Evolutionary conservation across 225 moss, liverwort and hornwort species (phyloP).

Genomic region (Sphagnum tenellum): DNA sequence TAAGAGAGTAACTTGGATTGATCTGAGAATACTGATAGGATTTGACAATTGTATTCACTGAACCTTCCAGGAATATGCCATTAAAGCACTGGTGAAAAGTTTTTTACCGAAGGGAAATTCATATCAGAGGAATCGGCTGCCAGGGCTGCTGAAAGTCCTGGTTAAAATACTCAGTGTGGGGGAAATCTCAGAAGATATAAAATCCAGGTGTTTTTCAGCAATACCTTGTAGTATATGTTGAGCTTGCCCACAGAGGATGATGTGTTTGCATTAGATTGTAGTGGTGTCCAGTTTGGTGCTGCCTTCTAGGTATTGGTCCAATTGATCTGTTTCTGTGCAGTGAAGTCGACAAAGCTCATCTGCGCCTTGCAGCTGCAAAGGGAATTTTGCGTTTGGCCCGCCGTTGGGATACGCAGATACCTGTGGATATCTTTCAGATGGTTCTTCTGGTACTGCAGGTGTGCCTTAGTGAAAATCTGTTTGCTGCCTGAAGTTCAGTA

Average conservation of each 20-base stretch:
- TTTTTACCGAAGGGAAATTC: conserved; percentile 83
- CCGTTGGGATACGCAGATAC: conserved; percentile 90
- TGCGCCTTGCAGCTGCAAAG: conserved; percentile 92
- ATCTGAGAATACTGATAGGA: too few species aligned
- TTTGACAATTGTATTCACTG: too few species aligned
- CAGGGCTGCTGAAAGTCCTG: conserved; percentile 68
- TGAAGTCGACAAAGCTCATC: conserved; percentile 80
- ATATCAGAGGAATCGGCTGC: conserved; percentile 73
- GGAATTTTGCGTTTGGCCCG: conserved; percentile 76
- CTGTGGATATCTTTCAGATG: conserved; percentile 61
- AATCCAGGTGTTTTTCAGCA: conserved; percentile 54
- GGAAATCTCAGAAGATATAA: conserved; percentile 84
- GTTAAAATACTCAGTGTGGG: conserved; percentile 76
- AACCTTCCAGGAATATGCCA: conserved; percentile 61
- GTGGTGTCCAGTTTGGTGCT: background rate
- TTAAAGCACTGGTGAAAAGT: conserved; percentile 90
- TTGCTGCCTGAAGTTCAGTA: conserved; percentile 2
- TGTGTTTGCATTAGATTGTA: background rate
- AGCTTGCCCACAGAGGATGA: background rate
- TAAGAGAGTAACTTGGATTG: too few species aligned
- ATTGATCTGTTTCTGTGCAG: conserved; percentile 20
- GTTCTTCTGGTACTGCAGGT: conserved; percentile 74
- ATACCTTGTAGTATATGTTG: background rate
- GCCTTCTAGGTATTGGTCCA: too few species aligned
- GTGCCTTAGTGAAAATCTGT: conserved; percentile 2